Conservation (phyloP, 192 early-diverging fungal species). For the Allomyces javanicus region DNA sequence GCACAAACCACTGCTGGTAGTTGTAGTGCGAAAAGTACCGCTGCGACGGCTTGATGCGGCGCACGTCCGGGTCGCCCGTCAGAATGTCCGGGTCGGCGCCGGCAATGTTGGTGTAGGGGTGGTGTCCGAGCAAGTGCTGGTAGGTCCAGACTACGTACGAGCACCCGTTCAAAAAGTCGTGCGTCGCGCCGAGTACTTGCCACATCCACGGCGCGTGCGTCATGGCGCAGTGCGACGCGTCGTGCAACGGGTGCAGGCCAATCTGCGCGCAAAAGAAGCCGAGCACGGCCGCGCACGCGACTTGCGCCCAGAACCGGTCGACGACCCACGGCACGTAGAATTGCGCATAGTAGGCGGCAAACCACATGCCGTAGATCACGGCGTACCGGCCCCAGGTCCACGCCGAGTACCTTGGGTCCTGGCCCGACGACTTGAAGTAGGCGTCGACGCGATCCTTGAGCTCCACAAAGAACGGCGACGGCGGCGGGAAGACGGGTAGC, state of each 20-base stretch:
- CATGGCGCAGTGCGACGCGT: conserved; percentile 32
- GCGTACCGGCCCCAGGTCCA: conserved; percentile 25
- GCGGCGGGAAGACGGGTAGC: conserved; percentile 25
- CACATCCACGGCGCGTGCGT: conserved; percentile 28
- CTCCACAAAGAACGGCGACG: conserved; percentile 19
- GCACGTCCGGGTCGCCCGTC: conserved; percentile 24
- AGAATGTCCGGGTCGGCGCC: conserved; percentile 31
- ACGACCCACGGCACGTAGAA: conserved; percentile 22
- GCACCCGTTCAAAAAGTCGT: conserved; percentile 36
- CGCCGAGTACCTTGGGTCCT: conserved; percentile 17
- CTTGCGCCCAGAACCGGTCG: conserved; percentile 20
- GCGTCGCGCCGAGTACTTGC: conserved; percentile 28
- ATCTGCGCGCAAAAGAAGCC: conserved; percentile 28
- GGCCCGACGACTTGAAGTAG: conserved; percentile 19
- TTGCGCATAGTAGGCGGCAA: conserved; percentile 21
- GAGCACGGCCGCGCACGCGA: conserved; percentile 20
- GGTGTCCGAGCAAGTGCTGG: conserved; percentile 35
- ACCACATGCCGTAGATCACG: conserved; percentile 15
- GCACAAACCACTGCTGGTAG: conserved; percentile 27
- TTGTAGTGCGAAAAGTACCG: conserved; percentile 26
- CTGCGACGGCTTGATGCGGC: conserved; percentile 28
- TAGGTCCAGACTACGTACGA: conserved; percentile 35
- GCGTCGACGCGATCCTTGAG: conserved; percentile 26
- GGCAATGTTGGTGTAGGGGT: conserved; percentile 36
- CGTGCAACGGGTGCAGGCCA: conserved; percentile 32